These are phyloP conservation scores for Candida sanyaensis DNA, from an alignment of 1,139 yeast genomes.

Conservation along the genomic window DNA sequence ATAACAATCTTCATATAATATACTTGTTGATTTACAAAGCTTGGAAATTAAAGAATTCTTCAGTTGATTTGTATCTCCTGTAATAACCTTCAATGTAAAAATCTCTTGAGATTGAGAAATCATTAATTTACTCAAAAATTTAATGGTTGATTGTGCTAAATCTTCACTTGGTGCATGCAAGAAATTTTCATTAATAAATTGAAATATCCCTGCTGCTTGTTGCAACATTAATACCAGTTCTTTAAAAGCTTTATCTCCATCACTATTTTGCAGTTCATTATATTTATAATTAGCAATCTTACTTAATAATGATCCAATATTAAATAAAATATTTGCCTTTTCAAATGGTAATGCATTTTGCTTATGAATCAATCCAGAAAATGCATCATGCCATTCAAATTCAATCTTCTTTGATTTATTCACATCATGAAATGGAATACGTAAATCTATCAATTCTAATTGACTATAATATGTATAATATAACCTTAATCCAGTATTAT, in stretches of 20 bases:
- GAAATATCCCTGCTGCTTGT: constrained; percentile 78
- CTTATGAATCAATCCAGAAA: constrained; percentile 42
- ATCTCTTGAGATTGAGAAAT: constrained; percentile 90
- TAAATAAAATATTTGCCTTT: constrained; percentile 82
- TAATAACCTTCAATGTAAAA: constrained; percentile 65
- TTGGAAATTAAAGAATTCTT: constrained; percentile 73
- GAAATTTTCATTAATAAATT: constrained; percentile 76
- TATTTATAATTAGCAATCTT: constrained; percentile 55
- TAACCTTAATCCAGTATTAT: constrained; percentile 49
- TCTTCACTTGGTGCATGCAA: constrained; percentile 89
- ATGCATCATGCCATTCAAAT: constrained; percentile 85
- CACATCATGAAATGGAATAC: constrained; percentile 65
- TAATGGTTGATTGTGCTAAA: constrained; percentile 67
- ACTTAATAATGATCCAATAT: constrained; percentile 44
- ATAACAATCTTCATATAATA: constrained; percentile 54
- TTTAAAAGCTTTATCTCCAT: constrained; percentile 47
- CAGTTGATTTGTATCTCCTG: constrained; percentile 44
- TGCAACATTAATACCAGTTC: constrained; percentile 64
- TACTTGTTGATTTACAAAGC: constrained; percentile 63
- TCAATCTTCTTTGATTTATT: constrained; percentile 54
- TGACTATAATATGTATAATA: constrained; percentile 79
- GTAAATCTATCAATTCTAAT: constrained; percentile 73
- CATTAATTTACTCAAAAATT: constrained; percentile 64
- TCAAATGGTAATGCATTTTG: constrained; percentile 76
- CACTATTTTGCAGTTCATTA: constrained; percentile 35